phyloP scores from a whole-genome alignment of 441 rosid genomes.

The Aquilaria agallochum region DNA sequence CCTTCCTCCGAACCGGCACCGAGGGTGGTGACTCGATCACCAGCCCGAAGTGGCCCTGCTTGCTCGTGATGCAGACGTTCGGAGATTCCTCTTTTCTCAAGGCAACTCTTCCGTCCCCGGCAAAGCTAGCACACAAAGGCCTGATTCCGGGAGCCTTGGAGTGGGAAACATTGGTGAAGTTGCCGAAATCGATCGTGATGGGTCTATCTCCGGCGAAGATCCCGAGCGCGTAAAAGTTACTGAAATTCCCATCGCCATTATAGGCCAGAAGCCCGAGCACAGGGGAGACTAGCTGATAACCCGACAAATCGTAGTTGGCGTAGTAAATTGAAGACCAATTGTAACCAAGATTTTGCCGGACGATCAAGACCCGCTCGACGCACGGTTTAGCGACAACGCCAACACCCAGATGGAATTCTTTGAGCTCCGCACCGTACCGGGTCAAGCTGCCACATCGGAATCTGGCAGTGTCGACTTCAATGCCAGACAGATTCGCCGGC shows the following conservation, averaged over 20 bases:
- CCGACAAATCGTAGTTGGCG: slow-evolving; percentile 53
- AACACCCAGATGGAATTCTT: slow-evolving; percentile 57
- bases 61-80: slow-evolving; percentile 45
- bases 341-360: slow-evolving; percentile 55
- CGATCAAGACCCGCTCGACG: slow-evolving; percentile 65
- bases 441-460: slow-evolving; percentile 72
- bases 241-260: slow-evolving; percentile 39
- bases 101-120: slow-evolving; percentile 40
- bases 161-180: not conserved
- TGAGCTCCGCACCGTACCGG: slow-evolving; percentile 59
- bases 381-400: slow-evolving; percentile 65
- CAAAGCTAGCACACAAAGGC: slow-evolving; percentile 54
- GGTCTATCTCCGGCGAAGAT: slow-evolving; percentile 39
- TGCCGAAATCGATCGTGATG: slow-evolving; percentile 49
- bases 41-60: slow-evolving; percentile 66
- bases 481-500: slow-evolving; percentile 66
- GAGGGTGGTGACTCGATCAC: slow-evolving; percentile 31
- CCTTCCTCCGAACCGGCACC: slow-evolving; percentile 28
- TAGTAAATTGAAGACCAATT: slow-evolving; percentile 65
- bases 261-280: slow-evolving; percentile 69
- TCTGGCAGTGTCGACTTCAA: slow-evolving; percentile 47
- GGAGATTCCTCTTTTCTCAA: slow-evolving; percentile 38
- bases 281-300: slow-evolving; percentile 68
- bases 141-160: slow-evolving; percentile 19
- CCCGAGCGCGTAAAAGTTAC: slow-evolving; percentile 46